Percentiles rank a stretch among this genome's conserved stretches.
phyloP scores from a whole-genome alignment of 164 flowering plant genomes.

The Hamamelis virginiana region DNA sequence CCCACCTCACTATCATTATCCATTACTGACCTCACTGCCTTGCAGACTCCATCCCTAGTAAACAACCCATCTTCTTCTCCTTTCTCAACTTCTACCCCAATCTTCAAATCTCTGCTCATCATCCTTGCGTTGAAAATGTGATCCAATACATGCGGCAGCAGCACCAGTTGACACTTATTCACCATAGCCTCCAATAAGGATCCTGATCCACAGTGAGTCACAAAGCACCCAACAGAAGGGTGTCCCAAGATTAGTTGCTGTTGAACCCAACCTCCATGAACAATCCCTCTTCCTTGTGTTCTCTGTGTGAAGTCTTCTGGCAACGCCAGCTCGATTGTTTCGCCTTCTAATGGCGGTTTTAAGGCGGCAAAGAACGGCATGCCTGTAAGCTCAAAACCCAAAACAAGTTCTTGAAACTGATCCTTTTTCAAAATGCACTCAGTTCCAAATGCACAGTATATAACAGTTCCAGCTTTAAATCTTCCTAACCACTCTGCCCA shows the following conservation, averaged over 20 bases:
- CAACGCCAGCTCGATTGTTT: constrained; percentile 19
- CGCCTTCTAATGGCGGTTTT: constrained; percentile 17
- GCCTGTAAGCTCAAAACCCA: constrained; percentile 28
- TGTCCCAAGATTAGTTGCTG: constrained; percentile 28
- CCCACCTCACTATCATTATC: constrained; percentile 20
- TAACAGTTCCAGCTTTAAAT: constrained; percentile 9
- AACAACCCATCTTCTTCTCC: constrained; percentile 25
- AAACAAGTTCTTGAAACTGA: constrained; percentile 27
- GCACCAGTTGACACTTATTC: constrained; percentile 27
- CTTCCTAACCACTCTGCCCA: constrained; percentile 12
- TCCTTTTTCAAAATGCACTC: constrained; percentile 16
- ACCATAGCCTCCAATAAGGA: constrained; percentile 26
- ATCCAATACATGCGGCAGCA: constrained; percentile 22
- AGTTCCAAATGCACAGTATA: constrained; percentile 36
- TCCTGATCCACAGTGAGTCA: constrained; percentile 30
- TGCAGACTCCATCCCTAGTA: constrained; percentile 14
- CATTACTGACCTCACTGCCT: constrained; percentile 20
- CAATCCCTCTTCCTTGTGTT: constrained; percentile 15
- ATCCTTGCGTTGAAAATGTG: constrained; percentile 22
- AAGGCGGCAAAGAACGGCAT: constrained; percentile 26
- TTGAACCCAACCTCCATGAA: constrained; percentile 22
- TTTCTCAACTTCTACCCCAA: constrained; percentile 27
- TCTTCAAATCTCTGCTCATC: constrained; percentile 17
- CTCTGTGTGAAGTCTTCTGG: constrained; percentile 28
- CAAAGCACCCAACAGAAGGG: constrained; percentile 27